These are phyloP conservation scores for Penicillium simplicissimum DNA, from an alignment of 495 filamentous ascomycete genomes.

Conservation along the genomic window DNA sequence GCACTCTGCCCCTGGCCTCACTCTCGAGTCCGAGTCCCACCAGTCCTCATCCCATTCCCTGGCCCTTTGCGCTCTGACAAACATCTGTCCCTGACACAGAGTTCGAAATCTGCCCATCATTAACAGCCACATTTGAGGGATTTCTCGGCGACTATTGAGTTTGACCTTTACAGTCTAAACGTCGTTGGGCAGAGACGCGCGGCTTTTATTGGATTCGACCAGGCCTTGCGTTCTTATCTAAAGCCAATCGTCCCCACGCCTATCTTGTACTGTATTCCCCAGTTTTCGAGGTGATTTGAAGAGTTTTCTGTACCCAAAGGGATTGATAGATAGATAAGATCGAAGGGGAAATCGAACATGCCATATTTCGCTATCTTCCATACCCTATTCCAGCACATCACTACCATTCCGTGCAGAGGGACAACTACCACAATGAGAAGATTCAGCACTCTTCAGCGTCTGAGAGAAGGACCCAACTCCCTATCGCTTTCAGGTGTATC, in stretches of 20 bases:
- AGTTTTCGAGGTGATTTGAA: background rate
- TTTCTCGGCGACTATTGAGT: conserved; percentile 3
- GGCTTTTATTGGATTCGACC: conserved; percentile 17
- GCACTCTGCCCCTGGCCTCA: too few species aligned
- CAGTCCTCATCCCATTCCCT: background rate
- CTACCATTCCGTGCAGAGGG: background rate
- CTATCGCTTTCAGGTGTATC: background rate
- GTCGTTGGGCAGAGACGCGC: background rate
- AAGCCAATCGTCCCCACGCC: conserved; percentile 6
- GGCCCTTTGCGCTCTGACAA: background rate
- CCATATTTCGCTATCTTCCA: background rate
- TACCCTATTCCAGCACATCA: conserved; percentile 3
- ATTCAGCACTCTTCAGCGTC: background rate
- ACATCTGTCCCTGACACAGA: background rate
- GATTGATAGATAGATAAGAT: background rate
- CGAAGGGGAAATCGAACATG: background rate
- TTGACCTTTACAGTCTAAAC: background rate
- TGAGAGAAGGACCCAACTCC: background rate
- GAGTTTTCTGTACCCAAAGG: background rate
- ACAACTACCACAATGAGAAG: conserved; percentile 1
- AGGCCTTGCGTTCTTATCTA: conserved; percentile 4
- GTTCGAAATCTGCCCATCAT: background rate
- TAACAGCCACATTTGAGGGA: background rate
- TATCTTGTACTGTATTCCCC: background rate
- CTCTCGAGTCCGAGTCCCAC: too few species aligned